Evolutionary conservation across 129 eudicot species (phyloP), one percentile per base, ranked within the genome.

Genomic region (Tanacetum coccineum): DNA sequence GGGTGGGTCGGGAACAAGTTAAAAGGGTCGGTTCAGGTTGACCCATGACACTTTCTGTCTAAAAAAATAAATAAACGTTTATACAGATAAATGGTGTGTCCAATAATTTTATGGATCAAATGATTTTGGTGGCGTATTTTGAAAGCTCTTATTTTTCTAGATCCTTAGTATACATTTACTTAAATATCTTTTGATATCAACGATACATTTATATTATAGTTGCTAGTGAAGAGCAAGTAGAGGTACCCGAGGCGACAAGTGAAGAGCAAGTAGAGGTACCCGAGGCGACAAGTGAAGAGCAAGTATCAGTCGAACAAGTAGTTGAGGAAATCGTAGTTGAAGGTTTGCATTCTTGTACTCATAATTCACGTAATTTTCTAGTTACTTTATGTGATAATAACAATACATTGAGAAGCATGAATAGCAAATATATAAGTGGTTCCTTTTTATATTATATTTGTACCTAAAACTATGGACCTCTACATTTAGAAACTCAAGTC

Each of bases 291-390:
- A 69, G 39, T 70, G 79, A 75, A 74, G 78, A 55, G 36, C 70
- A 26, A 45, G 74, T 62, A 42, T 75, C 88, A 66, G 39, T 22
- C 46, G 78, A 48, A 62, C 77, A 76, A 80, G 60, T 71, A 56
- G 81, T 71, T 15, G 64, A 42, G 18, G 83, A 77, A 62, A 81
- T 20, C 19, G 40, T 61, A 39, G 60, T 19, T 12, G 60, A 67
- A 86, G 87, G 95, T 86, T 64, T 67, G 75, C 53, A 49, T 5
- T 58, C 71, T 62, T 66, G 64, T 49, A 15, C 9, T 9, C 47
- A 60, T 28, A 1, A 22, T 25, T 59, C 64, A 59, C 44, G 28
- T 59, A 32, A 4, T 13, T 28, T 30, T 59, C 2, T 30, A 59
- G 19, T 14, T 28, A 59, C 20, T 25, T 59, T 9, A 22, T 22